Percentiles rank a stretch among this genome's conserved stretches.
These are phyloP conservation scores for Zhuliangozyma parablackwelliae DNA, from an alignment of 1,139 yeast genomes.

Conservation along the genomic window DNA sequence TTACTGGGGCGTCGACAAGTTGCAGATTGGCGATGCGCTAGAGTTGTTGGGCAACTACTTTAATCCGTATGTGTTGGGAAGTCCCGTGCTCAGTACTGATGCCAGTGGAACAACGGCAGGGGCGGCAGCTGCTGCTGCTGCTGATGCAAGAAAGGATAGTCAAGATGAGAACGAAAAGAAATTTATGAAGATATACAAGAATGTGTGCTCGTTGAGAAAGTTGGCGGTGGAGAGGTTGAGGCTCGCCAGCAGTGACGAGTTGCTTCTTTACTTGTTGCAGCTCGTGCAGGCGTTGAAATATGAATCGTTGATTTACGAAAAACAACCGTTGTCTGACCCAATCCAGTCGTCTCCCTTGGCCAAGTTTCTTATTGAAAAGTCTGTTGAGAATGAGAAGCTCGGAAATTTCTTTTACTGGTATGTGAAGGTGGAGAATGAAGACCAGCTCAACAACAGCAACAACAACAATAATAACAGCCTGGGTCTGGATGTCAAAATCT, in stretches of 20 bases:
- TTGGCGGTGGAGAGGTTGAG: slow-evolving; percentile 85
- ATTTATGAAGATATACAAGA: slow-evolving; percentile 28
- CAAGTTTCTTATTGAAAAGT: slow-evolving; percentile 69
- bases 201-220: slow-evolving; percentile 52
- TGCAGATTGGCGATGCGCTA: slow-evolving; percentile 88
- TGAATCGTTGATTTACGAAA: slow-evolving; percentile 38
- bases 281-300: slow-evolving; percentile 89
- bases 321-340: slow-evolving; percentile 6
- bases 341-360: slow-evolving; percentile 60
- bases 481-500: slow-evolving; percentile 16
- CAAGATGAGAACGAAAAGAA: slow-evolving; percentile 22
- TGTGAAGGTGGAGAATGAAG: slow-evolving; percentile 80
- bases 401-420: slow-evolving; percentile 92
- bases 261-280: slow-evolving; percentile 79
- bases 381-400: slow-evolving; percentile 59
- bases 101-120: slow-evolving; percentile 3
- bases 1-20: slow-evolving; percentile 56
- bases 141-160: too few species aligned
- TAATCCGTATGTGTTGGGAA: slow-evolving; percentile 35
- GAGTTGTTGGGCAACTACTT: slow-evolving; percentile 79
- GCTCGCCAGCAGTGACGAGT: slow-evolving; percentile 74
- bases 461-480: slow-evolving; percentile 1
- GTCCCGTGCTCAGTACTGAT: slow-evolving; percentile 9
- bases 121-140: not conserved
- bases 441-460: slow-evolving; percentile 37